Percentiles rank a stretch among this genome's conserved stretches.
These are phyloP conservation scores for Exophiala alcalophila DNA, from an alignment of 2,329 filamentous ascomycete genomes.

Conservation along the genomic window DNA sequence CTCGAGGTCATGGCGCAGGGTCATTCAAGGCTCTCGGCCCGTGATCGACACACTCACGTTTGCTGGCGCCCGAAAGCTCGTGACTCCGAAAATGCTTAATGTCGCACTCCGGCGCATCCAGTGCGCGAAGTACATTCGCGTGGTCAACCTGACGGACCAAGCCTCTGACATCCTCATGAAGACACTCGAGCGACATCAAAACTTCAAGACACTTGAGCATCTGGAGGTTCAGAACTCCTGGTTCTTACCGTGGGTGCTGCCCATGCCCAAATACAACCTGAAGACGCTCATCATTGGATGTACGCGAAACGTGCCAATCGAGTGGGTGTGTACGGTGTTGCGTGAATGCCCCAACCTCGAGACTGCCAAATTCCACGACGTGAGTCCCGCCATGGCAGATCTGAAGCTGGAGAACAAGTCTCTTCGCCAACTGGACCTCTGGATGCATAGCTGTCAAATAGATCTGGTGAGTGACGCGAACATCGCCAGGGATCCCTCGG, in stretches of 20 bases:
- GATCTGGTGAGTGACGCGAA: no score
- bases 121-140: constrained; percentile 37
- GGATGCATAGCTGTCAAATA: no score
- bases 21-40: constrained; percentile 48
- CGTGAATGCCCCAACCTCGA: constrained; percentile 7
- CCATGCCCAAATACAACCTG: constrained; percentile 11
- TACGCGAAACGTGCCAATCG: background rate
- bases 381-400: background rate
- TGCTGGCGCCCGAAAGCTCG: constrained; percentile 42
- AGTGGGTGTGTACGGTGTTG: constrained; percentile 3
- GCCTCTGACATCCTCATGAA: background rate
- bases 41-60: constrained; percentile 55
- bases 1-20: constrained; percentile 54
- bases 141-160: background rate
- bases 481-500: no score
- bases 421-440: background rate
- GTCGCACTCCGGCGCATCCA: constrained; percentile 38
- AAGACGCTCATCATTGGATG: constrained; percentile 7
- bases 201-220: constrained; percentile 4
- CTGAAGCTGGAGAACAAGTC: background rate
- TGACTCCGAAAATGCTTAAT: constrained; percentile 36
- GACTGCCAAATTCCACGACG: constrained; percentile 7
- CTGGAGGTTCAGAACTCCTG: constrained; percentile 7
- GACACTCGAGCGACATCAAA: background rate
- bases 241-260: background rate